These are phyloP conservation scores for Papilionanthe hybrid DNA, from an alignment of 116 monocot genomes.

Conservation along the genomic window DNA sequence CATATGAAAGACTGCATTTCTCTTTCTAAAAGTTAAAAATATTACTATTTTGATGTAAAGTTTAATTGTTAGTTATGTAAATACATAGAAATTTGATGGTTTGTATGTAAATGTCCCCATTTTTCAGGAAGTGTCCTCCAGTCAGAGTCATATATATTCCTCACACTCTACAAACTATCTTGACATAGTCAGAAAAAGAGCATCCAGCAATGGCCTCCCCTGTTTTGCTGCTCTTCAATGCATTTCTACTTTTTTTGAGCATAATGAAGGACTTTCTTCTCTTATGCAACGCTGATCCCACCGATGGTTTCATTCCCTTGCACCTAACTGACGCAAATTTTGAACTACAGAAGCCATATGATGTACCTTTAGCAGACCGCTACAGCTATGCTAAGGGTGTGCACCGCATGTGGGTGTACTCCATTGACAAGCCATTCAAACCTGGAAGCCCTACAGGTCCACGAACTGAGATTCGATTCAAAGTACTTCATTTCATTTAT, in stretches of 20 bases:
- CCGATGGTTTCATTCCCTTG: background rate
- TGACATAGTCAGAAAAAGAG: too few relatives aligned
- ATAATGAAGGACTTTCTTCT: background rate
- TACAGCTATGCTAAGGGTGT: slow-evolving; percentile 10
- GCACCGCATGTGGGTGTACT: slow-evolving; percentile 12
- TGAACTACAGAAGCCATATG: background rate
- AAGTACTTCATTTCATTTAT: background rate
- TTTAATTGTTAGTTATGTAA: too few relatives aligned
- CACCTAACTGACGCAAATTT: background rate
- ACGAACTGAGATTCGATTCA: slow-evolving; percentile 2
- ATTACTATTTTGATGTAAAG: too few relatives aligned
- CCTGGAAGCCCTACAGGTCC: background rate
- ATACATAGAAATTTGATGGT: too few relatives aligned
- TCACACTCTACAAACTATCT: too few relatives aligned
- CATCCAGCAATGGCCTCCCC: background rate
- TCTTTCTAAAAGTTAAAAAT: too few relatives aligned
- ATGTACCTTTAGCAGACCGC: background rate
- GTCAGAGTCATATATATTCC: too few relatives aligned
- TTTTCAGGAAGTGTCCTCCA: too few relatives aligned
- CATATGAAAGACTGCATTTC: too few relatives aligned
- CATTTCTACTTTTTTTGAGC: background rate
- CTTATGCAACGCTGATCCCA: background rate
- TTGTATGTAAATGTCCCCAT: too few relatives aligned
- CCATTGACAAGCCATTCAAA: slow-evolving; percentile 16
- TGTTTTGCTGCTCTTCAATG: background rate